Evolutionary conservation across 2,329 filamentous ascomycete species (phyloP).

Genomic region (Teratosphaeria destructans): DNA sequence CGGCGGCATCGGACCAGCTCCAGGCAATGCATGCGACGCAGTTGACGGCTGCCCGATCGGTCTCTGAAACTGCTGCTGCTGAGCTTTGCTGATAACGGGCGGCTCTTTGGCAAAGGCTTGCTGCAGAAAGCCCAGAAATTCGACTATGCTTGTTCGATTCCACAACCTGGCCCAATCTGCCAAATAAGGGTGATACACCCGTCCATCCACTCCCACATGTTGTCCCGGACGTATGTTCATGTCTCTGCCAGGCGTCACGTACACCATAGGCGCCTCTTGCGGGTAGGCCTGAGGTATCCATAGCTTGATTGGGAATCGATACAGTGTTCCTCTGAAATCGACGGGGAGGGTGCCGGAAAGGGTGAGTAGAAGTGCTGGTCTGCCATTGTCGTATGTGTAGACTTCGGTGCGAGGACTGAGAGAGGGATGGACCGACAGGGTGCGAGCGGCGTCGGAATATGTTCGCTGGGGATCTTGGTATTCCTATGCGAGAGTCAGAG

Average conservation of each 20-base stretch:
- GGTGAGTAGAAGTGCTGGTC: slow-evolving; percentile 74
- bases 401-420: slow-evolving; percentile 84
- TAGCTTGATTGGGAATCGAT: slow-evolving; percentile 82
- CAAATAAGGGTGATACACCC: slow-evolving; percentile 91
- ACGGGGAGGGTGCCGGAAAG: slow-evolving; percentile 86
- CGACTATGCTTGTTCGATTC: slow-evolving; percentile 70
- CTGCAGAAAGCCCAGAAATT: slow-evolving; percentile 71
- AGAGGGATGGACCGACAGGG: slow-evolving; percentile 67
- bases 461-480: slow-evolving; percentile 88
- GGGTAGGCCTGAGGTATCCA: slow-evolving; percentile 93
- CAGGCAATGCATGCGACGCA: slow-evolving; percentile 43
- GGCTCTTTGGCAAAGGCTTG: slow-evolving; percentile 92
- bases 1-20: slow-evolving; percentile 21
- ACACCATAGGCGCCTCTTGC: slow-evolving; percentile 71
- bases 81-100: slow-evolving; percentile 68
- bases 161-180: slow-evolving; percentile 81
- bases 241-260: slow-evolving; percentile 75
- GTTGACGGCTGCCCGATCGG: slow-evolving; percentile 55
- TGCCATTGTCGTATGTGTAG: slow-evolving; percentile 86
- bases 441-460: slow-evolving; percentile 81
- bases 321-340: slow-evolving; percentile 75
- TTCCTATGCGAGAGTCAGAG: slow-evolving; percentile 47
- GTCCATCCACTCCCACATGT: slow-evolving; percentile 86
- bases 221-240: slow-evolving; percentile 90
- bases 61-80: slow-evolving; percentile 36